Conservation (phyloP, 83 land plant genomes). For the Diphasiastrum complanatum region DNA sequence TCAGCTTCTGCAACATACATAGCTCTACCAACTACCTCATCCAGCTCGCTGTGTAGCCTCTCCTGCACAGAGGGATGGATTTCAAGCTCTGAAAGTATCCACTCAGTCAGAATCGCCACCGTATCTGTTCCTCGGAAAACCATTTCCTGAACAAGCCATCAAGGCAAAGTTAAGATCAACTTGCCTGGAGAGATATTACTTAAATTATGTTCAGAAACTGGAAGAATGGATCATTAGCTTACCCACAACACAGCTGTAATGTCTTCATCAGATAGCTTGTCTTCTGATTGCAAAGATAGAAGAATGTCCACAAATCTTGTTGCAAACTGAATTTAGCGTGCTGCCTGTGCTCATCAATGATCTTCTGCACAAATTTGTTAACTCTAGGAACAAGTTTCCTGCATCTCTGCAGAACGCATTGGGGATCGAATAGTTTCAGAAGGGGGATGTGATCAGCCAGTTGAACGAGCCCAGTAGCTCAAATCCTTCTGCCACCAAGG, state of each 20-base stretch:
- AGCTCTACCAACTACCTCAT: slow-evolving; percentile 8
- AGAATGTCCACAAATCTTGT: not conserved
- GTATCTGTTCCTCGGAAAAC: slow-evolving; percentile 37
- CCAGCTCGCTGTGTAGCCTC: slow-evolving; percentile 21
- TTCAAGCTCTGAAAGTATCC: slow-evolving; percentile 33
- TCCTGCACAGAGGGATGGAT: slow-evolving; percentile 13
- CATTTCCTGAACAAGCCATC: slow-evolving; percentile 32
- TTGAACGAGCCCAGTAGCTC: no score
- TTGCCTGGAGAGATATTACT: no score
- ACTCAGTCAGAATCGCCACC: slow-evolving; percentile 21
- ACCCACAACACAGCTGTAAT: not conserved
- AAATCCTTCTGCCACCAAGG: no score
- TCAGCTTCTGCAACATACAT: slow-evolving; percentile 15
- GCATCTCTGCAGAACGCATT: not conserved
- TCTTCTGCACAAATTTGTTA: not conserved
- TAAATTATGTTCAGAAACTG: no score
- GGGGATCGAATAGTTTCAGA: not conserved
- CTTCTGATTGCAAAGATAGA: not conserved
- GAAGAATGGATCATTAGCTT: not conserved
- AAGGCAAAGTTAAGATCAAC: no score
- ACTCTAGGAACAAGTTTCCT: not conserved
- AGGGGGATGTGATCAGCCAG: not conserved
- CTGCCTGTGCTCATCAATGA: no score
- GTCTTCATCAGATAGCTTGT: not conserved
- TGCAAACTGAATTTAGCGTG: not conserved